Percentiles rank a stretch among this genome's conserved stretches.
Evolutionary conservation across 164 flowering plant species (phyloP).

Genomic region (Vitis labrusca): DNA sequence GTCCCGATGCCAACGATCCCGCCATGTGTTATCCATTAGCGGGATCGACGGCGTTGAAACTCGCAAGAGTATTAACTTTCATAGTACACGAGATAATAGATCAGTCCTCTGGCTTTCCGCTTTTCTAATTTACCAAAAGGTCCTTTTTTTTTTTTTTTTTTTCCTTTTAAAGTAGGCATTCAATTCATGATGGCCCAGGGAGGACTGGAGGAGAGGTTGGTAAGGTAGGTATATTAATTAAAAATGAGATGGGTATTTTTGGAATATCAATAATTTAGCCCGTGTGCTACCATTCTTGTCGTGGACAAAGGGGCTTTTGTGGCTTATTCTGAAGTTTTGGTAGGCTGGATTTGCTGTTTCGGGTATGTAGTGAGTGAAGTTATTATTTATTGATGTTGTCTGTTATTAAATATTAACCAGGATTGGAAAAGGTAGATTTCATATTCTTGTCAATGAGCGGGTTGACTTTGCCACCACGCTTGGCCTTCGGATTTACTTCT

Average conservation of each 20-base stretch:
- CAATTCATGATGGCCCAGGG: not conserved
- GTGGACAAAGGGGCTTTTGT: not conserved
- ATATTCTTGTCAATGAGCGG: not conserved
- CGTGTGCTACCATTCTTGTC: not conserved
- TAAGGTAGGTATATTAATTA: not conserved
- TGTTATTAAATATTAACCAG: no score
- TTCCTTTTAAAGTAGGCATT: no score
- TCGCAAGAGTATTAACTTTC: slow-evolving; percentile 12
- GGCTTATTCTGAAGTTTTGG: no score
- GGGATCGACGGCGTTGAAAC: slow-evolving; percentile 32
- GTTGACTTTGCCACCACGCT: not conserved
- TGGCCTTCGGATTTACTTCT: no score
- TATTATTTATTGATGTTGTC: no score
- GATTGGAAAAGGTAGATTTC: no score
- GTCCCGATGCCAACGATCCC: slow-evolving; percentile 16
- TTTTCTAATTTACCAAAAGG: no score
- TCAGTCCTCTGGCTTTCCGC: not conserved
- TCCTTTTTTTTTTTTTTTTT: no score
- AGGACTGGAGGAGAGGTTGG: not conserved
- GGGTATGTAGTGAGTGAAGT: no score
- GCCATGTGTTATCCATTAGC: slow-evolving; percentile 14
- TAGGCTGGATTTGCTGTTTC: no score
- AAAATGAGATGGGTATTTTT: not conserved
- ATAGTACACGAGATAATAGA: slow-evolving; percentile 14
- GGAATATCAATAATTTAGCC: not conserved